A percentile compares a stretch with the other conserved stretches of the same genome.
These are phyloP conservation scores for Ceratobasidium sp. DNA, from an alignment of 1,284 basidiomycete genomes.

Conservation along the genomic window DNA sequence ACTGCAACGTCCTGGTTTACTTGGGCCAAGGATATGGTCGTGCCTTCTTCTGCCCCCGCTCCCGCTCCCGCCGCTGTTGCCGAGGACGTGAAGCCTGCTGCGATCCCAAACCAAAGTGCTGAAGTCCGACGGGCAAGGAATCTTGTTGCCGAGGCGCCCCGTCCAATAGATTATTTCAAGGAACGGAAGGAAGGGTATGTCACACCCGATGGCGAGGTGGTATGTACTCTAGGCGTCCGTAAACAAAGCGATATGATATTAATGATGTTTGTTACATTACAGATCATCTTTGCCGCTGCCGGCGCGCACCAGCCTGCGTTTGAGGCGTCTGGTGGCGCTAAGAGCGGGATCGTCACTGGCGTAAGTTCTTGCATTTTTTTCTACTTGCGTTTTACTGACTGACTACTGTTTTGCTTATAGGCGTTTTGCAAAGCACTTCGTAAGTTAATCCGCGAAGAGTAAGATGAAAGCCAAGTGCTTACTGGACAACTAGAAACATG, in stretches of 20 bases:
- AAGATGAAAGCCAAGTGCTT: too few species aligned
- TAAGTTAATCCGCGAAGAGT: background rate
- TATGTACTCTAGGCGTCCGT: conserved; percentile 2
- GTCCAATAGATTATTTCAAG: conserved; percentile 19
- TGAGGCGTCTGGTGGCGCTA: conserved; percentile 19
- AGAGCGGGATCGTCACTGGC: conserved; percentile 30
- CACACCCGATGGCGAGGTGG: conserved; percentile 10
- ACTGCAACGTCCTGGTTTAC: background rate
- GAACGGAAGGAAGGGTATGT: conserved; percentile 29
- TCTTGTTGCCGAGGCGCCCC: conserved; percentile 12
- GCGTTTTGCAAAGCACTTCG: conserved; percentile 25
- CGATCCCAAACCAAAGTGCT: background rate
- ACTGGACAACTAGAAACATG: background rate
- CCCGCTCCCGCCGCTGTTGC: background rate
- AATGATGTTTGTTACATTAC: background rate
- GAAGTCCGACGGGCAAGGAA: background rate
- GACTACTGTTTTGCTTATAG: background rate
- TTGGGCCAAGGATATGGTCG: background rate
- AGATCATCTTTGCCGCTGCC: conserved; percentile 33
- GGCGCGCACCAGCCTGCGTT: conserved; percentile 23
- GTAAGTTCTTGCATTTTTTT: background rate
- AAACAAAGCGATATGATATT: background rate
- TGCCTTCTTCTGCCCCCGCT: background rate
- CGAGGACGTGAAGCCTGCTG: background rate
- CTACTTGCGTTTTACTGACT: background rate